Percentiles rank a stretch among this genome's conserved stretches.
Conservation (phyloP, 306 rosid species). For the Vachellia pachyceras region DNA sequence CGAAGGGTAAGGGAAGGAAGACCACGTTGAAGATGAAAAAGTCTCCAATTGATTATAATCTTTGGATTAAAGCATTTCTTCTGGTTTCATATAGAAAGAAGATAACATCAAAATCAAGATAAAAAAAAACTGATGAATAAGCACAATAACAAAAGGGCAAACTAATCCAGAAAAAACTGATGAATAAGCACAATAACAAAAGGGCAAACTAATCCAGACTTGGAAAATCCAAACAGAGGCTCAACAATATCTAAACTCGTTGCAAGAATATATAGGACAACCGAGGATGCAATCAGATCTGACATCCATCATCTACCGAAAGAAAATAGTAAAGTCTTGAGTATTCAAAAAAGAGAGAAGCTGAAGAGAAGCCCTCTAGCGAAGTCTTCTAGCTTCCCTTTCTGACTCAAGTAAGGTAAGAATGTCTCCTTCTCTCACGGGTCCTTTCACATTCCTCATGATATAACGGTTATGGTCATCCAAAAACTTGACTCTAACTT, state of each 20-base stretch:
- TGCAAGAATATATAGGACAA: conserved; percentile 16
- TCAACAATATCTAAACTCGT: conserved; percentile 8
- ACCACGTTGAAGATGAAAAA: too few relatives aligned
- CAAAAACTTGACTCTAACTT: conserved; percentile 57
- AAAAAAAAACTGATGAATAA: not conserved
- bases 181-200: not conserved
- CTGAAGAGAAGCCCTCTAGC: conserved; percentile 33
- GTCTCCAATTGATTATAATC: too few relatives aligned
- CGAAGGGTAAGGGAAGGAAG: too few relatives aligned
- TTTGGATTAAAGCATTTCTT: not conserved
- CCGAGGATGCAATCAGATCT: not conserved
- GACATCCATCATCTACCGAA: not conserved
- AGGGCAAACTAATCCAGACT: conserved; percentile 9
- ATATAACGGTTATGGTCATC: conserved; percentile 59
- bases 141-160: not conserved
- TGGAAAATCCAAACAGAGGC: not conserved
- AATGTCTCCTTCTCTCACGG: conserved; percentile 55
- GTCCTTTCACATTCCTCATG: conserved; percentile 60
- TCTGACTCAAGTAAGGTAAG: conserved; percentile 62
- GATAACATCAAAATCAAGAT: not conserved
- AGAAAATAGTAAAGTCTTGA: not conserved
- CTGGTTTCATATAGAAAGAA: not conserved
- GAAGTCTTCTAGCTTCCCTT: conserved; percentile 63
- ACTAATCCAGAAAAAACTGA: conserved; percentile 13
- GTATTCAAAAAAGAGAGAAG: conserved; percentile 4